Evolutionary conservation across 2,329 filamentous ascomycete genomes (phyloP), one percentile per base, ranked within the genome.

Genomic region (Epichloe elymi): DNA sequence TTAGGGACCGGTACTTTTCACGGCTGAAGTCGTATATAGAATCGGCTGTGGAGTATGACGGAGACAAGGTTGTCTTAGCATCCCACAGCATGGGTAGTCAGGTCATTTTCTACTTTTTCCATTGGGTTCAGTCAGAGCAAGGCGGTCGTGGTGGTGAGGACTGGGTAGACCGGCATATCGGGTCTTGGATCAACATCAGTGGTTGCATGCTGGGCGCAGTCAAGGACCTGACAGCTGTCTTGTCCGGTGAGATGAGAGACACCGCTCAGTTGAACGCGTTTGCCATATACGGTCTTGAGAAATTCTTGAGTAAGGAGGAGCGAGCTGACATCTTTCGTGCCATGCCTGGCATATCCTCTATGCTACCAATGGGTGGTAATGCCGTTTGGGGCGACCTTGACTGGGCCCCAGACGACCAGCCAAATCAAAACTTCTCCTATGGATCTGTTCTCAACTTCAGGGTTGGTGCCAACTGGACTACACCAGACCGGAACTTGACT

Each of bases 1-100:
- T 80, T 19, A 80, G 93, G 33, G 93, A 98, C 63, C 87, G 91
- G 59, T 98, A 96, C 69, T 98, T 97, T 62, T 90, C 88, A 14
- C 78, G 88, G 12, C 73, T 98, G 41, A 96, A 95, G 71, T 81
- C 79, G 26, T 85, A 96, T 63, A 91, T 98, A 58, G 93, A 98
- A 69, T 80, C 86, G 30, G 88, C 86, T 0, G 78, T 86, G 39
- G 69, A 75, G n/a, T 78, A 88, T 2, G 79, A 82, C 5, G 80
- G 80, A 35, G 81, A 84, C 60, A 98, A 98, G 62, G 83, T 85
- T 10, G 86, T 90, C 0, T 71, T 98, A 14, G 80, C 91, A 7
- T 95, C 89, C 1, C 93, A 98, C 74, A 95, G 88, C 63, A 98
- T 98, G 93, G 93, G 93, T 44, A 93, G 88, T 44, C 93, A 97